Base-by-base conservation (phyloP, 805 yeast species). In the Pichia manshurica region DNA sequence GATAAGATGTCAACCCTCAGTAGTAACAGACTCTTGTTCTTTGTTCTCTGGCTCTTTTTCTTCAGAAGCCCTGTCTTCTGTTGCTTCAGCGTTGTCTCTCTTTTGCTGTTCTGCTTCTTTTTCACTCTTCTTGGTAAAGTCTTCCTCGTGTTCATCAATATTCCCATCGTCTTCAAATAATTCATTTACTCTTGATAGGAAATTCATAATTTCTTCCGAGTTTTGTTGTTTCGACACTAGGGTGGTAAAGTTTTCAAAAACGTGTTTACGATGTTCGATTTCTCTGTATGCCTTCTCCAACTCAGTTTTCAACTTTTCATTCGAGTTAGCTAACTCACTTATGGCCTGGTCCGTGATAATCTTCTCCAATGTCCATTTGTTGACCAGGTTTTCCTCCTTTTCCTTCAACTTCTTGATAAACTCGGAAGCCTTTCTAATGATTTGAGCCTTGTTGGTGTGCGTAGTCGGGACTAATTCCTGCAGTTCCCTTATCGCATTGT, bases 361-460 rank as follows among this genome's bases (percentile, higher is more conserved):
- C 69, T 91, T 91, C 66, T 91, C 97, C 60, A 91, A 74, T 5
- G 97, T 90, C 87, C 95, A 87, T 70, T 93, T 91, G 67, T 91
- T 96, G 58, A 88, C 83, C 62, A 87, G 86, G 59, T 84, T 82
- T 66, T 80, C 82, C 67, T 90, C 97, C 58, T 87, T 87, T 58
- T 87, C 96, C 67, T 89, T 87, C 62, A 93, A 76, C 67, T 90
- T 79, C 66, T 84, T 81, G 64, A 93, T 93, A 61, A 85, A 88
- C 62, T 90, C 96, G 31, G 87, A 91, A 3, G 96, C 96, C 50
- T 91, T 77, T 59, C 81, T 82, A 56, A 93, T 73, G 50, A 91
- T 87, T 63, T 88, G 91, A 16, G 97, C 85, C 72, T 93, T 93
- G 67, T 91, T 91, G 47, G 87, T 79, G 61, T 88, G 96, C 43